Evolutionary conservation across 2,329 filamentous ascomycete genomes (phyloP), one percentile per base, ranked within the genome.

Genomic region (Zopfia rhizophila): DNA sequence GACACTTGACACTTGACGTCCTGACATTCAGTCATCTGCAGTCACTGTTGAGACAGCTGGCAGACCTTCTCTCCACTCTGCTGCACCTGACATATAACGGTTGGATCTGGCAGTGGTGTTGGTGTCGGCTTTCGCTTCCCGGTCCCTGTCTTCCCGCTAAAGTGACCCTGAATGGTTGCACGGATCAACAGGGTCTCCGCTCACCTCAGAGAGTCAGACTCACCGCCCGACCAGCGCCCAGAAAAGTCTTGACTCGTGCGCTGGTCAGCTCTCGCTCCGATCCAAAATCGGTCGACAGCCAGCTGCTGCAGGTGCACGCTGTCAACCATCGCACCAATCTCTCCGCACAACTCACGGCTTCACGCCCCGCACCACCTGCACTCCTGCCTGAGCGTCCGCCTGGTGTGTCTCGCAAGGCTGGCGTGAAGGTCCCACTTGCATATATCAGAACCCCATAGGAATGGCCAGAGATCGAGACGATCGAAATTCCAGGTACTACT

Each of bases 401-500:
- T 51, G 58, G 58, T 58, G 60, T 58, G 60, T 65, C 58, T 52
- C 58, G 55, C 44, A 45, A 60, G 55, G 64, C 61, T 62, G 63
- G 57, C 62, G 58, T 38, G 38, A 51, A 45, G 59, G 58, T 58
- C 45, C 52, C 36, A 51, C 14, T 33, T 22, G 27, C 37, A 58
- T 61, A 63, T 56, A 62, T 51, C 60, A 45, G 50, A 49, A 35
- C 40, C 30, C 52, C 57, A 60, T 56, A 60, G 67, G 58, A 42
- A 70, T 70, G 67, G 66, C 66, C 54, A 61, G 65, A 48, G 55
- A 60, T 40, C 63, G 62, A 45, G 60, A 56, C 56, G 61, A 60
- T 41, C 60, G 60, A 51, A 62, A 61, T 55, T 58, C 62, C 43
- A 60, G 63, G 59, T 61, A 63, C 51, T 50, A 57, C 51, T 53